phyloP scores from a whole-genome alignment of 345 rosid genomes.

The Clausena lansium region DNA sequence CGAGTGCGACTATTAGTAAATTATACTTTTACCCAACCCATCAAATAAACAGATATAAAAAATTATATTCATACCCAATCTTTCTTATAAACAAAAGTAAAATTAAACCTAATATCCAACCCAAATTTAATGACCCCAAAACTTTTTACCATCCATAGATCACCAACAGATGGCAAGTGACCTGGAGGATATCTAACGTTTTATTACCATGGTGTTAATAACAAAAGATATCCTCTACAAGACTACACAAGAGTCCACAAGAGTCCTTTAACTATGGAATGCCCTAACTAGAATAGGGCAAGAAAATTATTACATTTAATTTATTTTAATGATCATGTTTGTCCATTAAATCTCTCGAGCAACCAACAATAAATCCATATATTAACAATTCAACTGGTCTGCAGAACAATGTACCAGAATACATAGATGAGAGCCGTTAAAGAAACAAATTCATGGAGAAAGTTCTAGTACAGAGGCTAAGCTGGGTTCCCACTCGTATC shows the following conservation, averaged over 20 bases:
- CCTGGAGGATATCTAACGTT: background rate
- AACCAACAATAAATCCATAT: background rate
- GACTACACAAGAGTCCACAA: background rate
- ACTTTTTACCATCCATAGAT: too few relatives aligned
- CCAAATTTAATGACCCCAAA: too few relatives aligned
- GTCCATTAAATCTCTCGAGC: background rate
- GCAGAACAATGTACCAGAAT: constrained; percentile 19
- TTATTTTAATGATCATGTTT: background rate
- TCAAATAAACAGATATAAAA: too few relatives aligned
- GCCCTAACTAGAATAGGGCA: background rate
- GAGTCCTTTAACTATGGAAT: background rate
- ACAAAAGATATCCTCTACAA: background rate
- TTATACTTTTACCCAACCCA: too few relatives aligned
- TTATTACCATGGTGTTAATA: background rate
- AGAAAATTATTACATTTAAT: background rate
- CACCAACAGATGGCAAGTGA: background rate
- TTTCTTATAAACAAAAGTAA: too few relatives aligned
- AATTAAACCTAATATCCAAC: too few relatives aligned
- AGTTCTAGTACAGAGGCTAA: constrained; percentile 51
- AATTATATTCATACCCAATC: too few relatives aligned
- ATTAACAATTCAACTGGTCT: background rate
- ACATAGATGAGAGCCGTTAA: background rate
- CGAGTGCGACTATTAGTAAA: too few relatives aligned
- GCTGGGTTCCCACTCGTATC: constrained; percentile 50
- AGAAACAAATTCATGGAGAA: constrained; percentile 36